A percentile compares a stretch with the other conserved stretches of the same genome.
Conservation (phyloP, 345 rosid genomes). For the Odontarrhena argentea region DNA sequence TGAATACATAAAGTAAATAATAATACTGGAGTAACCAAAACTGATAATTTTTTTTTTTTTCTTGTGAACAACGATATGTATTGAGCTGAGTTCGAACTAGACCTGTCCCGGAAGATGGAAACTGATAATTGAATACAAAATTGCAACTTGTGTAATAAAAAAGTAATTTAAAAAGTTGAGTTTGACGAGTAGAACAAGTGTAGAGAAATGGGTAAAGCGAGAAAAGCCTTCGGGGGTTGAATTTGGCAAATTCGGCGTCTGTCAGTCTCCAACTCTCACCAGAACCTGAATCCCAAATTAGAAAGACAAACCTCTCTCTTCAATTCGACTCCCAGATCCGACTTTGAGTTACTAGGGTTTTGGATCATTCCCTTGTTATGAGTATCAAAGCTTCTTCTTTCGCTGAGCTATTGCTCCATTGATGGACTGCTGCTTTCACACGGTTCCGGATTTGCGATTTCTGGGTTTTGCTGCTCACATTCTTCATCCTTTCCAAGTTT, state of each 20-base stretch:
- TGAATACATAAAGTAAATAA: no score
- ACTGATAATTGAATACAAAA: no score
- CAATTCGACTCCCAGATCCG: constrained; percentile 40
- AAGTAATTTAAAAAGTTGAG: background rate
- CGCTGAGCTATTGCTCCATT: constrained; percentile 50
- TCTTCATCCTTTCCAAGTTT: constrained; percentile 36
- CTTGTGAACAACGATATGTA: no score
- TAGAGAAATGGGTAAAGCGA: constrained; percentile 31
- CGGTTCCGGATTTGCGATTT: constrained; percentile 46
- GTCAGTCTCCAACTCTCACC: constrained; percentile 41
- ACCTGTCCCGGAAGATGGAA: no score
- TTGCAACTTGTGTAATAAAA: constrained; percentile 13
- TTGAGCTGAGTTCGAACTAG: no score
- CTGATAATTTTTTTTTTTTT: no score
- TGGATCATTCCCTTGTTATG: constrained; percentile 7
- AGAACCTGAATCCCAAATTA: constrained; percentile 17
- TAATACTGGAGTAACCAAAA: no score
- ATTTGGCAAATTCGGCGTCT: constrained; percentile 34
- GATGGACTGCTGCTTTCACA: constrained; percentile 54
- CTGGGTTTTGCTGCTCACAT: constrained; percentile 43
- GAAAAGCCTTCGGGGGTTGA: constrained; percentile 20
- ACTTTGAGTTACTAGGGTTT: constrained; percentile 34
- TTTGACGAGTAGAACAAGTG: background rate
- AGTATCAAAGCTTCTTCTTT: constrained; percentile 18
- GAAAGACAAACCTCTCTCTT: constrained; percentile 5